Evolutionary conservation across 371 early-diverging fungal genomes (phyloP).

Genomic region (Mortierella sp.): DNA sequence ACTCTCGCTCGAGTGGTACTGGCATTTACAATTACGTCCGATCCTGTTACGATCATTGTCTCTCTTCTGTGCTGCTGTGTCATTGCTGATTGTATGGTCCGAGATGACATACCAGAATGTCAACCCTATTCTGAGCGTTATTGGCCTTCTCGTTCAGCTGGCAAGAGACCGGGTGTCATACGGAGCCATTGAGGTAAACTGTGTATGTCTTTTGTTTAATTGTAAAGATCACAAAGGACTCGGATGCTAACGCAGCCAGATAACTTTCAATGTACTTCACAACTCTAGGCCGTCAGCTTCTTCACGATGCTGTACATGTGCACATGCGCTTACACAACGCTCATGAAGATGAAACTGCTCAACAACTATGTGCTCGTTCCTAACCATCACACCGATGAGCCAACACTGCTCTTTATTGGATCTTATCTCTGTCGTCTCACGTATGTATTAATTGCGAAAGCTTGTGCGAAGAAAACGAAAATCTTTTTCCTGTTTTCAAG

Average conservation of each 20-base stretch:
- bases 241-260: not conserved
- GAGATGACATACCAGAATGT: slow-evolving; percentile 86
- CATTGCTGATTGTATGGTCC: slow-evolving; percentile 88
- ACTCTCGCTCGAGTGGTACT: slow-evolving; percentile 79
- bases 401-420: slow-evolving; percentile 89
- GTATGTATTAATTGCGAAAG: slow-evolving; percentile 46
- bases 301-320: slow-evolving; percentile 90
- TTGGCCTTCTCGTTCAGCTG: slow-evolving; percentile 61
- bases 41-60: slow-evolving; percentile 67
- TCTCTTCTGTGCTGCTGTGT: slow-evolving; percentile 68
- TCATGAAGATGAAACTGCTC: slow-evolving; percentile 89
- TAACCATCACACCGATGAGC: slow-evolving; percentile 92
- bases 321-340: slow-evolving; percentile 88
- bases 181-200: slow-evolving; percentile 68
- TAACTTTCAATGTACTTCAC: no score
- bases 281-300: slow-evolving; percentile 78
- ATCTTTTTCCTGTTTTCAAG: no score
- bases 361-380: slow-evolving; percentile 87
- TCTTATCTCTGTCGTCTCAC: slow-evolving; percentile 90
- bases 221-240: not conserved
- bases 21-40: slow-evolving; percentile 82
- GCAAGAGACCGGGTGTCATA: slow-evolving; percentile 58
- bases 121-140: slow-evolving; percentile 68
- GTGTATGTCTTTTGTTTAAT: not conserved
- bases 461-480: not conserved